A percentile compares a stretch with the other conserved stretches of the same genome.
These are phyloP conservation scores for Xerocomellus dryophilus DNA, from an alignment of 768 basidiomycete species.

Conservation along the genomic window DNA sequence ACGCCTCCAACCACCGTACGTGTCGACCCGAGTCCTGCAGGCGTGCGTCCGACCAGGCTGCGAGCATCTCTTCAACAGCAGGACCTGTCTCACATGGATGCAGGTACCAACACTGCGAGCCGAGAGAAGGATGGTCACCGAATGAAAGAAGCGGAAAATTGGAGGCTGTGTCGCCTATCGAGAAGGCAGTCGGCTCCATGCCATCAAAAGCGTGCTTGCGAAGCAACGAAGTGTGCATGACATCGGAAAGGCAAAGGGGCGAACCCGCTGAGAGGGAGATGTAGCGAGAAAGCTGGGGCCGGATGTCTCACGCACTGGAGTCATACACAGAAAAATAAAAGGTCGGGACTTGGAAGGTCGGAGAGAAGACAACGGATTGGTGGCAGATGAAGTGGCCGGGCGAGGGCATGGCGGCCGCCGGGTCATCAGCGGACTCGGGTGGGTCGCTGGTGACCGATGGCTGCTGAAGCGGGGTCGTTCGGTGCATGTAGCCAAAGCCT, in stretches of 20 bases:
- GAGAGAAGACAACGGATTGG: constrained; percentile 74
- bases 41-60: constrained; percentile 32
- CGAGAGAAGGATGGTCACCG: constrained; percentile 80
- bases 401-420: constrained; percentile 33
- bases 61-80: constrained; percentile 67
- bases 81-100: constrained; percentile 80
- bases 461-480: constrained; percentile 30
- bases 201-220: constrained; percentile 44
- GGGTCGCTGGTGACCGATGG: constrained; percentile 3
- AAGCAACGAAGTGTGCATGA: constrained; percentile 61
- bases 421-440: constrained; percentile 34
- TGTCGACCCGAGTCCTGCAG: constrained; percentile 15
- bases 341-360: constrained; percentile 76
- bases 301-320: constrained; percentile 51
- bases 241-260: constrained; percentile 53
- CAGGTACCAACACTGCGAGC: constrained; percentile 76
- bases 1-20: constrained; percentile 58
- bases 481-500: constrained; percentile 47
- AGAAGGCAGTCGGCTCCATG: constrained; percentile 49
- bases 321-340: constrained; percentile 78
- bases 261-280: constrained; percentile 52
- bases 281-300: constrained; percentile 13
- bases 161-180: constrained; percentile 47
- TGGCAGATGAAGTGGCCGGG: constrained; percentile 42
- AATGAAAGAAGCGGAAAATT: constrained; percentile 79